A percentile compares a stretch with the other conserved stretches of the same genome.
These are phyloP conservation scores for Penicillium sp. DNA, from an alignment of 2,329 filamentous ascomycete genomes.

Conservation along the genomic window DNA sequence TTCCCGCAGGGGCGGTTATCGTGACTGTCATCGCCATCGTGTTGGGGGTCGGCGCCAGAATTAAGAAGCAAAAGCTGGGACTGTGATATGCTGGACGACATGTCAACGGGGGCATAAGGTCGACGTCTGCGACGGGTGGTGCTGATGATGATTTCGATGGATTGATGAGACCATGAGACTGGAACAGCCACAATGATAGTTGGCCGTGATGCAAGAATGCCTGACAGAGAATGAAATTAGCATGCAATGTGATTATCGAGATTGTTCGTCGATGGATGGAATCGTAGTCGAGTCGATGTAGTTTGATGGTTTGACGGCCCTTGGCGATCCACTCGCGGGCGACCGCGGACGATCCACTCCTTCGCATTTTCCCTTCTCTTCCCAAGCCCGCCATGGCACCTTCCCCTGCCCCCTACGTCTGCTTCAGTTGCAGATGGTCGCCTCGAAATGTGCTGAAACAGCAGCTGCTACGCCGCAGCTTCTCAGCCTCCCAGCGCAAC, in stretches of 20 bases:
- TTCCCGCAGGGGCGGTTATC: constrained; percentile 73
- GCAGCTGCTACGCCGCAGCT: constrained; percentile 20
- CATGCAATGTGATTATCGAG: no score
- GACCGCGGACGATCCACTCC: constrained; percentile 10
- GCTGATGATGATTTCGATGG: neutral
- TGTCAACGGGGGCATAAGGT: no score
- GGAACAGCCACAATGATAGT: no score
- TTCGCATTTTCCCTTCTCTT: constrained; percentile 11
- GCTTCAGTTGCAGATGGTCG: constrained; percentile 33
- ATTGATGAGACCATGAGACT: no score
- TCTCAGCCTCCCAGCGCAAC: constrained; percentile 21
- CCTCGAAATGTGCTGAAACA: constrained; percentile 12
- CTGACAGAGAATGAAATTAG: no score
- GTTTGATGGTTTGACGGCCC: no score
- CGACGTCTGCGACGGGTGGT: no score
- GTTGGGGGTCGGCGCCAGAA: constrained; percentile 69
- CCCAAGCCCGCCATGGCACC: constrained; percentile 23
- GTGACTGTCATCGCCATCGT: constrained; percentile 65
- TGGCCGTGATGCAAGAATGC: no score
- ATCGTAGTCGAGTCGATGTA: no score
- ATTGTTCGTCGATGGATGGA: no score
- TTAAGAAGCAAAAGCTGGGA: constrained; percentile 80
- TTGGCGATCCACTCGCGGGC: neutral
- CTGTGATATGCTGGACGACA: no score
- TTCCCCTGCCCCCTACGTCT: constrained; percentile 31